Evolutionary conservation across 129 eudicot species (phyloP), one percentile per base, ranked within the genome.

Genomic region (Centella asiatica): DNA sequence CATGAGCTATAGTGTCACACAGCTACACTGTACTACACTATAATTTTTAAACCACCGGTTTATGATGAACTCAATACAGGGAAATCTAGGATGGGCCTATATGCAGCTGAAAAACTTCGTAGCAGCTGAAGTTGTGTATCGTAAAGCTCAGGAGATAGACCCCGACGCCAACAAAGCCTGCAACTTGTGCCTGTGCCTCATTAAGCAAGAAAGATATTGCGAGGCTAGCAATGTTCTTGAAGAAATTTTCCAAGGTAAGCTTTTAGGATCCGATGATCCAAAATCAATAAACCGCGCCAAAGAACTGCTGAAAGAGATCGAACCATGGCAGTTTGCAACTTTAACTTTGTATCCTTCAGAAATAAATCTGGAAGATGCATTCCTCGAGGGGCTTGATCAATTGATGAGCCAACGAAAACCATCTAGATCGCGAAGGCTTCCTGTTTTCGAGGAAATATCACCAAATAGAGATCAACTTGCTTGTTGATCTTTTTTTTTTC

Each of bases 31-130:
- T n/a, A n/a, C n/a, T n/a, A n/a, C n/a, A n/a, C n/a, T n/a, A n/a
- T n/a, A n/a, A n/a, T n/a, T n/a, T n/a, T n/a, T n/a, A n/a, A n/a
- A n/a, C n/a, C n/a, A n/a, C n/a, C n/a, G n/a, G n/a, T n/a, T n/a
- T n/a, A n/a, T n/a, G n/a, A n/a, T n/a, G n/a, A n/a, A n/a, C n/a
- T n/a, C 25, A 15, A 55, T 80, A 71, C 86, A 88, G 96, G 89
- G 96, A 20, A 88, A 88, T 28, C 57, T 88, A 65, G 96, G 96
- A 17, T 88, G 96, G 96, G 90, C 89, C 2, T 88, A 84, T 56
- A 72, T 88, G 89, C 96, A 88, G 73, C 80, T 81, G 70, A 60
- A 62, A 19, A 84, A 84, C 31, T 88, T 68, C 54, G 70, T 72
- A 52, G 86, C 84, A 19, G 96, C 93, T 11, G 96, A 88, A 59